Percentiles rank a stretch among this genome's conserved stretches.
Conservation (phyloP, 257 asterid species). For the Capsicum chinense region DNA sequence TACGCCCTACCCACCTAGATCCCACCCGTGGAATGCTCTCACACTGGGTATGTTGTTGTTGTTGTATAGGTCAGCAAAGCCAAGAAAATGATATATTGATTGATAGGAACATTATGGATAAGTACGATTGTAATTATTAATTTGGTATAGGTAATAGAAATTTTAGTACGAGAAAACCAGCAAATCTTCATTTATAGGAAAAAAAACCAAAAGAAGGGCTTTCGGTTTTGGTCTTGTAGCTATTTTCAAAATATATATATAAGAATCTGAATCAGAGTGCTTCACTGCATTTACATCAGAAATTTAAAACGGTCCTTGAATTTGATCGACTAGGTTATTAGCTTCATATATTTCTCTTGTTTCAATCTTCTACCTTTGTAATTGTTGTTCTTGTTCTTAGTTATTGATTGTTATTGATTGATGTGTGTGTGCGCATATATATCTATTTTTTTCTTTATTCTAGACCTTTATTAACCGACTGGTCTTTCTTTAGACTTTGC, state of each 20-base stretch:
- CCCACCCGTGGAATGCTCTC: background rate
- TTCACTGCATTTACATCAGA: background rate
- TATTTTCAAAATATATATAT: too few species aligned
- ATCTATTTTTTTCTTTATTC: slow-evolving; percentile 10
- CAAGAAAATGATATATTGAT: background rate
- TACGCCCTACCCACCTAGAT: background rate
- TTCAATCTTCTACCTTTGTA: background rate
- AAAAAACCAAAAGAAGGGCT: background rate
- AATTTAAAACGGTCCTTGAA: background rate
- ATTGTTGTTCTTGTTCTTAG: slow-evolving; percentile 2
- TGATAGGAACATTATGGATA: slow-evolving; percentile 23
- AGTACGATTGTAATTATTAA: slow-evolving; percentile 6
- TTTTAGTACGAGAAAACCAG: background rate
- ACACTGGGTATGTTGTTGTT: background rate
- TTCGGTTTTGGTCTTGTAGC: too few species aligned
- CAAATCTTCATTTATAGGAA: background rate
- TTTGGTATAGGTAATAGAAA: background rate
- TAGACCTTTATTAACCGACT: background rate
- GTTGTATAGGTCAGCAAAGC: slow-evolving; percentile 16
- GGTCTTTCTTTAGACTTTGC: background rate
- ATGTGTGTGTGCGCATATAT: background rate
- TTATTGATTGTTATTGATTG: background rate
- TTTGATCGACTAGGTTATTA: background rate
- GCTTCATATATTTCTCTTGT: background rate
- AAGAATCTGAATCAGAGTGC: background rate